These are phyloP conservation scores for Ricinus communis DNA, from an alignment of 345 rosid species.

Conservation along the genomic window DNA sequence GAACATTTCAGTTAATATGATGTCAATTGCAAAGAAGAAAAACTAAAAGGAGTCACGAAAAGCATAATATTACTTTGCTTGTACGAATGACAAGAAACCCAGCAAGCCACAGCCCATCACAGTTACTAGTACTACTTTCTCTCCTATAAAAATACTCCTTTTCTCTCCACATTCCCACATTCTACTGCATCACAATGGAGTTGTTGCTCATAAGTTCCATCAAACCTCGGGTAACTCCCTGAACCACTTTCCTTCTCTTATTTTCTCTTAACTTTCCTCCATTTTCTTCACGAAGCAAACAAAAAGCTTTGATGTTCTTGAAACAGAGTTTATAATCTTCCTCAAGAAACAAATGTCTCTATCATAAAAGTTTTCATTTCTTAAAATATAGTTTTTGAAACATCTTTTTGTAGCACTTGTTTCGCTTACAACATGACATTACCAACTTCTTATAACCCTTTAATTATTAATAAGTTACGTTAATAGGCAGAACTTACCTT, in stretches of 20 bases:
- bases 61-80: conserved; percentile 25
- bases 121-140: not conserved
- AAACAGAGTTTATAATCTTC: not conserved
- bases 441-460: not conserved
- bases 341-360: no score
- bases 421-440: not conserved
- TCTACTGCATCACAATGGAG: conserved; percentile 17
- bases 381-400: not conserved
- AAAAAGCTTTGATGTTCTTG: not conserved
- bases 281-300: conserved; percentile 16
- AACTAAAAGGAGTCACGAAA: conserved; percentile 6
- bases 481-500: not conserved
- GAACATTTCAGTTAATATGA: conserved; percentile 3
- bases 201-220: not conserved
- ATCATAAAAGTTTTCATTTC: no score
- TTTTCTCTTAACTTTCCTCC: not conserved
- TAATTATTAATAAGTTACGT: not conserved
- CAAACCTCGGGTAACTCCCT: conserved; percentile 26
- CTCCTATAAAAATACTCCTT: conserved; percentile 21
- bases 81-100: conserved; percentile 15
- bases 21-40: not conserved
- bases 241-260: not conserved
- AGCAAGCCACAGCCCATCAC: not conserved
- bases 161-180: conserved; percentile 4
- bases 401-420: not conserved